A percentile compares a stretch with the other conserved stretches of the same genome.
These are phyloP conservation scores for Globisporangium radiosum DNA, from an alignment of 352 stramenopile genomes.

Conservation along the genomic window DNA sequence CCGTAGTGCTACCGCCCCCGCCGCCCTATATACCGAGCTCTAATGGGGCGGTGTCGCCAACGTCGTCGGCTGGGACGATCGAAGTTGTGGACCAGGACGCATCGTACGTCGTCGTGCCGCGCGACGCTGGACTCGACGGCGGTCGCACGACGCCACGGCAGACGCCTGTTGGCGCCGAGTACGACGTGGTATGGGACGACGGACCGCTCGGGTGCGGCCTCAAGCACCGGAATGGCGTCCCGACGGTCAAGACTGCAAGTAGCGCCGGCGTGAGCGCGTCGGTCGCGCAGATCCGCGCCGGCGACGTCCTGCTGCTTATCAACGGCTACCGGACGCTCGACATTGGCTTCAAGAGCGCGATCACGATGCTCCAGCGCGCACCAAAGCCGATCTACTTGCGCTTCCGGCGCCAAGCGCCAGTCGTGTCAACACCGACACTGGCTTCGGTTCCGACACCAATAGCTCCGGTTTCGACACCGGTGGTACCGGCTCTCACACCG, in stretches of 20 bases:
- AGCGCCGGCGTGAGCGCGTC: conserved; percentile 47
- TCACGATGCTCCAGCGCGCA: conserved; percentile 64
- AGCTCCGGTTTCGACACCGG: too few species aligned
- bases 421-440: neutral
- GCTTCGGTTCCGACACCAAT: neutral
- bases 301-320: conserved; percentile 66
- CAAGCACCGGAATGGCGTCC: conserved; percentile 63
- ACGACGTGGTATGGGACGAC: conserved; percentile 73
- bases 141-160: conserved; percentile 22
- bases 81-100: conserved; percentile 14
- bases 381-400: conserved; percentile 74
- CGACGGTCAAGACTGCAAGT: conserved; percentile 64
- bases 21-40: conserved; percentile 3
- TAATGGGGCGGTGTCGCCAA: conserved; percentile 9
- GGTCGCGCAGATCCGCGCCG: conserved; percentile 56
- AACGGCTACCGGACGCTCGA: conserved; percentile 68
- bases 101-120: conserved; percentile 9
- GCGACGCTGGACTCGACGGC: conserved; percentile 1
- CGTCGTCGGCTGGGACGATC: conserved; percentile 27
- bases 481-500: conserved; percentile 5
- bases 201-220: conserved; percentile 66
- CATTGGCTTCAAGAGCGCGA: conserved; percentile 74
- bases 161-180: conserved; percentile 34
- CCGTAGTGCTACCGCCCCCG: neutral
- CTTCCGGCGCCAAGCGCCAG: conserved; percentile 31